A percentile compares a stretch with the other conserved stretches of the same genome.
Conservation (phyloP, 768 basidiomycete species). For the Inosperma sp. region DNA sequence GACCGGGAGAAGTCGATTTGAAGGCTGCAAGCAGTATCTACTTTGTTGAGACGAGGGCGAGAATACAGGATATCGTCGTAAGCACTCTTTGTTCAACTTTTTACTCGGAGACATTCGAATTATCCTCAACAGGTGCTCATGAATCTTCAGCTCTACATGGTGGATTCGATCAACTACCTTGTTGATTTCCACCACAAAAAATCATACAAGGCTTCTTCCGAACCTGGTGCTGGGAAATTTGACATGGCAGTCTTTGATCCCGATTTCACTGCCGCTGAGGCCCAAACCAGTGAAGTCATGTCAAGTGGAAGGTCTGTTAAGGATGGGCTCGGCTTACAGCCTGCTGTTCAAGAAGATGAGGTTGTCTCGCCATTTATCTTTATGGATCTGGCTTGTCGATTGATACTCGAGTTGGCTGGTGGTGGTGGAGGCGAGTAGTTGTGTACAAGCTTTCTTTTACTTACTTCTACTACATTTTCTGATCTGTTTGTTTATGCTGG, state of each 20-base stretch:
- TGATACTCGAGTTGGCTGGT: slow-evolving; percentile 92
- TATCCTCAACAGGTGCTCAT: slow-evolving; percentile 68
- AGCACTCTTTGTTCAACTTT: slow-evolving; percentile 26
- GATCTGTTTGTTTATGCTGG: no score
- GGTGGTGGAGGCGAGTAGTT: slow-evolving; percentile 27
- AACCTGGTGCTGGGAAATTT: slow-evolving; percentile 64
- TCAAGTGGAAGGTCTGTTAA: slow-evolving; percentile 49
- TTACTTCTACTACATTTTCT: no score
- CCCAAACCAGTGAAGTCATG: slow-evolving; percentile 40
- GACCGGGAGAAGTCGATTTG: slow-evolving; percentile 54
- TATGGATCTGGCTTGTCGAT: slow-evolving; percentile 90
- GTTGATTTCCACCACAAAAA: slow-evolving; percentile 99
- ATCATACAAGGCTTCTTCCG: slow-evolving; percentile 73
- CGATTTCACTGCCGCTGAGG: slow-evolving; percentile 40
- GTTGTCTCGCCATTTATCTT: slow-evolving; percentile 89
- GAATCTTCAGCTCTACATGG: slow-evolving; percentile 97
- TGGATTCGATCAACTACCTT: slow-evolving; percentile 92
- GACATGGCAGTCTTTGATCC: slow-evolving; percentile 58
- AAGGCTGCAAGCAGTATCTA: slow-evolving; percentile 75
- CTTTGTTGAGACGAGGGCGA: slow-evolving; percentile 89
- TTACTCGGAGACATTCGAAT: background rate
- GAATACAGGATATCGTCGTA: slow-evolving; percentile 90
- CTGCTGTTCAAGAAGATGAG: slow-evolving; percentile 48
- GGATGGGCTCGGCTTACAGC: slow-evolving; percentile 39
- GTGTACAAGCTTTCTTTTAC: no score